These are phyloP conservation scores for Candida awuae DNA, from an alignment of 805 yeast genomes.

Conservation along the genomic window DNA sequence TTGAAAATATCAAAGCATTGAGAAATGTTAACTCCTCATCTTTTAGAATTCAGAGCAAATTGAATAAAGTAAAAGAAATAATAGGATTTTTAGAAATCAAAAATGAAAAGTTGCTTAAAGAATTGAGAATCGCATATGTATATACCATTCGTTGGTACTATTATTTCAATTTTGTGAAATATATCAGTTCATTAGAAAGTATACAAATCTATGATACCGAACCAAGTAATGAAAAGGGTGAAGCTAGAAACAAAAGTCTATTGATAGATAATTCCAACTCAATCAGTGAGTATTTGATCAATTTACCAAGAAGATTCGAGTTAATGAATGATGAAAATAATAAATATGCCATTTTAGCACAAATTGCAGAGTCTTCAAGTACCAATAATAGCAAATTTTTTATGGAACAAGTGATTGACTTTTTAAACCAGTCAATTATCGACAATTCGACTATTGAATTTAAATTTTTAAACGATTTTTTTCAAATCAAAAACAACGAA, in stretches of 20 bases:
- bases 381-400: constrained; percentile 40
- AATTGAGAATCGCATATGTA: constrained; percentile 70
- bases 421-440: constrained; percentile 61
- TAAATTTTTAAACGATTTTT: constrained; percentile 64
- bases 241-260: neutral
- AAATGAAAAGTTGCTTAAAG: constrained; percentile 57
- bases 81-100: constrained; percentile 48
- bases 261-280: constrained; percentile 13
- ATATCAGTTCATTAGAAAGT: constrained; percentile 62
- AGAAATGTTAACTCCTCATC: constrained; percentile 62
- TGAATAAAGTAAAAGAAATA: constrained; percentile 56
- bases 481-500: constrained; percentile 37
- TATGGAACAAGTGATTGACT: constrained; percentile 67
- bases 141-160: constrained; percentile 95
- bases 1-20: constrained; percentile 56
- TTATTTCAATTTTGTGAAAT: constrained; percentile 65
- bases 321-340: constrained; percentile 37
- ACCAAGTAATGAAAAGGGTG: neutral
- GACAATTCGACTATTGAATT: constrained; percentile 78
- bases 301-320: constrained; percentile 51
- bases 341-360: constrained; percentile 66
- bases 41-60: constrained; percentile 61
- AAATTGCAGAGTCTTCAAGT: constrained; percentile 73
- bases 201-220: constrained; percentile 33
- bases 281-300: constrained; percentile 47